These are phyloP conservation scores for Hypoxylon sp. DNA, from an alignment of 2,329 filamentous ascomycete genomes.

Conservation along the genomic window DNA sequence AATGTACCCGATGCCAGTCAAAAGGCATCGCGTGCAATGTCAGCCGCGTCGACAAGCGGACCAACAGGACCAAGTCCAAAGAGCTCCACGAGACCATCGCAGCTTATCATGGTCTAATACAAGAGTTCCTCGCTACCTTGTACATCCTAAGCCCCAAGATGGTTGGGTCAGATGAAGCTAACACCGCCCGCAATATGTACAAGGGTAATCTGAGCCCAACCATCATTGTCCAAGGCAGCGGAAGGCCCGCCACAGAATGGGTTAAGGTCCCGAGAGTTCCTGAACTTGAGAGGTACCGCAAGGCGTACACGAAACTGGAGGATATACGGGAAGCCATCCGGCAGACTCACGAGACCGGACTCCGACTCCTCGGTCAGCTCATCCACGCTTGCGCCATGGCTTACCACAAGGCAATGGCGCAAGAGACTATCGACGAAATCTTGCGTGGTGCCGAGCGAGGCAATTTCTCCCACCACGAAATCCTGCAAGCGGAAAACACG, in stretches of 20 bases:
- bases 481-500: not conserved
- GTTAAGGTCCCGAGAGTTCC: not conserved
- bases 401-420: not conserved
- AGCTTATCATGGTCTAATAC: constrained; percentile 4
- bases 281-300: not conserved
- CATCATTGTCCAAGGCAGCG: not conserved
- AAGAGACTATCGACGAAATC: not conserved
- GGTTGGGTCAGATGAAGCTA: not conserved
- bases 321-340: constrained; percentile 1
- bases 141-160: not conserved
- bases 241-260: not conserved
- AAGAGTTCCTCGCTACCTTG: constrained; percentile 10
- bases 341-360: not conserved
- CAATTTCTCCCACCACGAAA: not conserved
- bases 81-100: constrained; percentile 5
- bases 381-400: not conserved
- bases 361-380: not conserved
- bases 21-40: not conserved
- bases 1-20: constrained; percentile 6
- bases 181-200: not conserved
- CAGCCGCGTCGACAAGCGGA: constrained; percentile 11
- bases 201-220: not conserved
- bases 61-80: constrained; percentile 9
- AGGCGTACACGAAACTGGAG: not conserved
- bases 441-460: not conserved